Base-by-base conservation (phyloP, 2,329 filamentous ascomycete genomes). In the Fusarium multiceps region DNA sequence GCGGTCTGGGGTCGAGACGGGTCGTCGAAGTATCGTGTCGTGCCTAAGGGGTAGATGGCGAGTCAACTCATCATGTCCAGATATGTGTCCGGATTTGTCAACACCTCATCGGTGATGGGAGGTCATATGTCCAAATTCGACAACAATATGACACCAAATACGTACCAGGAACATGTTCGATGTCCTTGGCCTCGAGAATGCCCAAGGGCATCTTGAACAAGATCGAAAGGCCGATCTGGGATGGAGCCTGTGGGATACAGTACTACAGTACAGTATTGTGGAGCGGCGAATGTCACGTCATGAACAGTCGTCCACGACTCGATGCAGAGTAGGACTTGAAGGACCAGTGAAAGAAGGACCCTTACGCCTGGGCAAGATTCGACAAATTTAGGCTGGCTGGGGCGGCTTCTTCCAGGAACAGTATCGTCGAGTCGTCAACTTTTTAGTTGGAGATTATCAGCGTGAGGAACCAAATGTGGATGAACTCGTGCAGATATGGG, bases 101-200 rank as follows among this genome's bases (percentile, higher is more conserved):
- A 21, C 30, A 37, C 18, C 34, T n/a, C 34, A 40, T 45, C 32
- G 43, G 21, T 25, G 50, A 58, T 60, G 42, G 28, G 50, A 34
- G 30, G 28, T 40, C 30, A 41, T 51, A 46, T 30, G 47, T 42
- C 51, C 59, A 55, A 46, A 21, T 27, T 30, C 45, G 28, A 43
- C 20, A 47, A 28, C 37, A 34, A 59, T 30, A 45, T 55, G 43
- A 47, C 46, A 43, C 18, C 34, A 41, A 37, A 20, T 37, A 64
- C 84, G 77, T 83, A 94, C 92, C 93, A 63, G 93, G 93, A 65
- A 95, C 92, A 79, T 92, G 87, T 74, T 88, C 86, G 71, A 89
- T 84, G 74, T 85, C 84, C 75, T 78, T 84, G 76, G 92, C 88
- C 74, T 94, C 89, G 62, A 96, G 84, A 63, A 97, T 88, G 54